Base-by-base conservation (phyloP, 106 monocot genomes). In the Dioscorea dumetorum region DNA sequence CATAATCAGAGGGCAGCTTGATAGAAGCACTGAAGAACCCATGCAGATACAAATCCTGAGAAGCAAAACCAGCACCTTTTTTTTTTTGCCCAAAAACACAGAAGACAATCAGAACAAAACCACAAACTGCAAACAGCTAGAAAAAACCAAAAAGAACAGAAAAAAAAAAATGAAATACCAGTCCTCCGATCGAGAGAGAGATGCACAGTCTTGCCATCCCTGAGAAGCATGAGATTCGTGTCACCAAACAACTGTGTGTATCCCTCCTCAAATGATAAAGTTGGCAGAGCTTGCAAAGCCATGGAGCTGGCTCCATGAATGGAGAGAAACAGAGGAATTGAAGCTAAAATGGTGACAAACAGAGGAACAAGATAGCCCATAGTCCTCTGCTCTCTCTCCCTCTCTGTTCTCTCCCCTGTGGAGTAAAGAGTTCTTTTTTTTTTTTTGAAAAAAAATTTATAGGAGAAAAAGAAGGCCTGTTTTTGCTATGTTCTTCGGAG, bases 11-110 rank as follows among this genome's bases (percentile, higher is more conserved):
- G 19, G 79, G 79, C 14, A 79, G 73, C 79, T 79, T 79, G 57
- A 79, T 73, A 54, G 79, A 68, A 19, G 79, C 79, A 58, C 72
- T 72, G 59, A 77, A 77, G 66, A 77, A 66, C 49, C 70, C 77
- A 77, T 77, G 21, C 5, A 64, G 20, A 61, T 78, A 78, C 20
- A 72, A 57, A 18, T 78, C 72, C 52, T 66, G 57, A 3, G 78
- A 78, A 12, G 48, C 71, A 49, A 78, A 72, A 2, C 78, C 78
- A 20, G 78, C 10, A 3, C 78, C 78, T 78, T 41, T 41, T 41
- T 41, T 41, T 41, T 41, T 41, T 6, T 10, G 3, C 1, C 6
- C 41, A 41, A 6, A 34, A 6, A 41, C 41, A 41, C 22, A 24
- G 3, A 61, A 22, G 24, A 22, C 19, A 22, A 31, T 54, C 54